Evolutionary conservation across 371 early-diverging fungal species (phyloP).

Genomic region (Encephalitozoon intestinalis): DNA sequence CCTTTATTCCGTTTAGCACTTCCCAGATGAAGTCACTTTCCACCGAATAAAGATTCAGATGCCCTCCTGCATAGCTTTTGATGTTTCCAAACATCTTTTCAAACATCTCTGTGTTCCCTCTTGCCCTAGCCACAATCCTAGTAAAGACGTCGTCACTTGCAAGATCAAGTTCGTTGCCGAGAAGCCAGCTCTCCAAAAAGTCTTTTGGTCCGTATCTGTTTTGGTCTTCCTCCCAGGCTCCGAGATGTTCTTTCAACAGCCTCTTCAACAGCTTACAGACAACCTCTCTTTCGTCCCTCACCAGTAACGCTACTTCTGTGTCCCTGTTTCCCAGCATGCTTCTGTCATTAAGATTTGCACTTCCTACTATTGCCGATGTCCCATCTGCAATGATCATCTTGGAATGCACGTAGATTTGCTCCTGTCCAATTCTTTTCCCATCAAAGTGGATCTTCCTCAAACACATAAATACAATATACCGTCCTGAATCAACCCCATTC

Average conservation of each 20-base stretch:
- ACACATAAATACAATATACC: conserved; percentile 63
- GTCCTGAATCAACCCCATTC: conserved; percentile 66
- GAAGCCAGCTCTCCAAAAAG: neutral
- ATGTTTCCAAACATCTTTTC: neutral
- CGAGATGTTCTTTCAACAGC: conserved; percentile 29
- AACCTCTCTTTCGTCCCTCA: conserved; percentile 63
- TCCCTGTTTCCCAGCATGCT: conserved; percentile 75
- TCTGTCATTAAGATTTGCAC: conserved; percentile 77
- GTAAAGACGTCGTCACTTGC: conserved; percentile 3
- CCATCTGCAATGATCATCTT: conserved; percentile 82
- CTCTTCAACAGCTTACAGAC: conserved; percentile 5
- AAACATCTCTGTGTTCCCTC: neutral
- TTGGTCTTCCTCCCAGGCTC: neutral
- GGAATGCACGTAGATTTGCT: conserved; percentile 76
- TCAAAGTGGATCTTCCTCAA: conserved; percentile 1
- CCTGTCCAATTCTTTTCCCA: conserved; percentile 63
- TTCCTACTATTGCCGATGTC: conserved; percentile 69
- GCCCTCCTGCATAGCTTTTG: neutral
- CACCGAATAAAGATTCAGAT: neutral
- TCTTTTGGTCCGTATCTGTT: neutral
- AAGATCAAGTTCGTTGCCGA: neutral
- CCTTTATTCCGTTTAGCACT: neutral
- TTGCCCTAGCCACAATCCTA: neutral
- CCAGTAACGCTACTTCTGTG: conserved; percentile 76
- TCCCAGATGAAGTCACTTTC: neutral